Base-by-base conservation (phyloP, 495 filamentous ascomycete genomes). In the Neurospora africana region DNA sequence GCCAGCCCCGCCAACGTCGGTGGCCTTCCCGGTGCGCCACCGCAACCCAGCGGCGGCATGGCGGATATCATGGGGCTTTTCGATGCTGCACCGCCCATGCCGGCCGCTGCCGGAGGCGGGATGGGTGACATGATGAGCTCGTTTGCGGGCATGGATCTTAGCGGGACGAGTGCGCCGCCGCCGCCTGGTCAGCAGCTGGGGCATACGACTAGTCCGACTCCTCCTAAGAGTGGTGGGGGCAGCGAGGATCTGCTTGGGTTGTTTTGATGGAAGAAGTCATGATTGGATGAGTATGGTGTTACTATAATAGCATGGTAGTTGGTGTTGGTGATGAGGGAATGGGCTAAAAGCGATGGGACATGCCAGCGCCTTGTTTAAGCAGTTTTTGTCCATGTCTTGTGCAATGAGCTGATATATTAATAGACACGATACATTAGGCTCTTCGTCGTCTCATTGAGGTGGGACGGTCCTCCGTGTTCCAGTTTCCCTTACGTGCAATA, bases 21-120 rank as follows among this genome's bases (percentile, higher is more conserved):
- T 33, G 72, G 71, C 0, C 47, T 69, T 15, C 23, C 40, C 2
- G 70, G 71, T 38, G 77, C 81, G 13, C 75, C 84, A 80, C 74
- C 78, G 72, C 76, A 81, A 10, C 74, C 84, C 78, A 78, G 80
- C 72, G 71, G 91, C 74, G 90, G 90, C 72, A 86, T 99, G 84
- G 93, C 95, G 73, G 95, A 98, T 78, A 87, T 99, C 76, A 90
- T 98, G 84, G 94, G 92, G 17, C 83, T 98, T 44, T 96, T 96
- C 77, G 90, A 88, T 72, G 85, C 83, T 2, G 78, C 82, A 70
- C 10, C 74, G 38, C 70, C 76, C 77, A 70, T 72, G 81, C 80
- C 68, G 75, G 7, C 53, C 40, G 11, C 41, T 61, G 53, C 68
- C 27, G 38, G n/a, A 72, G 27, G 76, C 43, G 82, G 80, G 61